Conservation (phyloP, 257 asterid species). For the Solanum pimpinellifolium region DNA sequence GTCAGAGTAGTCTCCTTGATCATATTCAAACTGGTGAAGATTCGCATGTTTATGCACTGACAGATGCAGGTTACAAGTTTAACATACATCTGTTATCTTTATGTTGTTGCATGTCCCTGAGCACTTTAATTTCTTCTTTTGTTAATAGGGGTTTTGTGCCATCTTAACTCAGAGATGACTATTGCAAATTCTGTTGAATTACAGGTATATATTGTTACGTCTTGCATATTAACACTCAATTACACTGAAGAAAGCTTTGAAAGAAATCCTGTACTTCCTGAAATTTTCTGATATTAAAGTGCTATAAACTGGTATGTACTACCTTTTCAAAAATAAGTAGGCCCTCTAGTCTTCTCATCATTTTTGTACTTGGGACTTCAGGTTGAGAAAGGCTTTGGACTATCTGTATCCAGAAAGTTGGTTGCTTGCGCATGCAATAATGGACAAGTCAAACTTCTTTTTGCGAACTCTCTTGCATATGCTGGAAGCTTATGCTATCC, state of each 20-base stretch:
- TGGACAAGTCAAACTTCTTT: constrained; percentile 48
- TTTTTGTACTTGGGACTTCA: constrained; percentile 15
- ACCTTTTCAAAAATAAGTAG: neutral
- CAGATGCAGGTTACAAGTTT: constrained; percentile 33
- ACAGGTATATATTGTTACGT: constrained; percentile 23
- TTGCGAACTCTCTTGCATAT: constrained; percentile 28
- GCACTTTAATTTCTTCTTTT: neutral
- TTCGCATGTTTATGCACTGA: constrained; percentile 45
- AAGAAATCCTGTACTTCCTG: neutral
- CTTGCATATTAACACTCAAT: neutral
- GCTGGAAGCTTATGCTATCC: constrained; percentile 38
- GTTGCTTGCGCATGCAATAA: constrained; percentile 70
- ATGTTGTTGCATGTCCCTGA: neutral
- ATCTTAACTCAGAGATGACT: constrained; percentile 33
- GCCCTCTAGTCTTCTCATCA: neutral
- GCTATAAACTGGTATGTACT: neutral
- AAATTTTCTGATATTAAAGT: neutral
- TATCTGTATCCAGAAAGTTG: constrained; percentile 41
- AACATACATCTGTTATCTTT: neutral
- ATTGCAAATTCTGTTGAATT: constrained; percentile 38
- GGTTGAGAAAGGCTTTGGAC: constrained; percentile 58
- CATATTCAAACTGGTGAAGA: constrained; percentile 21
- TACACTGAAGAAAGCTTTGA: neutral
- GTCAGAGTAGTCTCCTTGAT: constrained; percentile 3
- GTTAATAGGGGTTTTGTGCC: constrained; percentile 47